Conservation (phyloP, 768 basidiomycete species). For the Kwoniella dendrophila region DNA sequence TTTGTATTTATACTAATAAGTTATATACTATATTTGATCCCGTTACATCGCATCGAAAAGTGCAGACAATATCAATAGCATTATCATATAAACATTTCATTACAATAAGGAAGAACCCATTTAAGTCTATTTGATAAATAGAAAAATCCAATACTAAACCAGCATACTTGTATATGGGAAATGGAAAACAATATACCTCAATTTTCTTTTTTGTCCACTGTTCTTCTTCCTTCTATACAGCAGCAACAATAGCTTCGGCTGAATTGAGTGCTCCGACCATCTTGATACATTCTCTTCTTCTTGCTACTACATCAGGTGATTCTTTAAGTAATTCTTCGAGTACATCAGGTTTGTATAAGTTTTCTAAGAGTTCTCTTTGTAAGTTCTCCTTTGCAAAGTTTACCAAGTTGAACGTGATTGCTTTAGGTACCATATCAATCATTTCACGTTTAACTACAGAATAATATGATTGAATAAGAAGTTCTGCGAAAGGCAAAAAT, state of each 20-base stretch:
- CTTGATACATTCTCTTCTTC: constrained; percentile 84
- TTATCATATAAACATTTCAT: no score
- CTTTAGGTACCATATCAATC: constrained; percentile 99
- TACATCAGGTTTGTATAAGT: constrained; percentile 95
- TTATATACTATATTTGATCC: no score
- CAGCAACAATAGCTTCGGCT: constrained; percentile 68
- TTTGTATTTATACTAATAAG: no score
- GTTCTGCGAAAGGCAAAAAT: constrained; percentile 62
- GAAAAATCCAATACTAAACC: no score
- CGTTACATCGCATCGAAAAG: no score
- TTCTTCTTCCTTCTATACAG: no score
- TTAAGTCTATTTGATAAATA: no score
- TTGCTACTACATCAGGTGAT: constrained; percentile 52
- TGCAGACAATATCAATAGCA: no score
- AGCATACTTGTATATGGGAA: no score
- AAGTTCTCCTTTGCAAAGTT: constrained; percentile 90
- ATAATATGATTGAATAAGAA: constrained; percentile 94
- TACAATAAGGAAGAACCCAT: no score
- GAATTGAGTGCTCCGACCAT: constrained; percentile 95
- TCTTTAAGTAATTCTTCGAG: constrained; percentile 91
- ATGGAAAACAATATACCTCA: not conserved
- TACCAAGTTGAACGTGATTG: constrained; percentile 86
- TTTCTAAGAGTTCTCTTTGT: constrained; percentile 89
- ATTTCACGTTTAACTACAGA: constrained; percentile 94
- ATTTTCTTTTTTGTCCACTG: not conserved